Evolutionary conservation across 176 grass and related monocot genomes (phyloP), one percentile per base, ranked within the genome.

Genomic region (Carex scoparia): DNA sequence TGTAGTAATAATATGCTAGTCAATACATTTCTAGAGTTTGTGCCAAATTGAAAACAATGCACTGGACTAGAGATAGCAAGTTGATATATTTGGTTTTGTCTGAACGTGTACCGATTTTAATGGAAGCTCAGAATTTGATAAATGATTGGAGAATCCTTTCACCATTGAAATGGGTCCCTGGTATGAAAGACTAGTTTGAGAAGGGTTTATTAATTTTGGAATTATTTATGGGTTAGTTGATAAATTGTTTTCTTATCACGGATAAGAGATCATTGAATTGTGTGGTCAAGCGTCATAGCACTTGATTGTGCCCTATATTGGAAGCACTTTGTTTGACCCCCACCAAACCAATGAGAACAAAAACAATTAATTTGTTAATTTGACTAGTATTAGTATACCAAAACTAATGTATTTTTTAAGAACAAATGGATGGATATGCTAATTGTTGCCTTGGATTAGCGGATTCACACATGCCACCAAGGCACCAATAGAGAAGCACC

Each of bases 271-370:
- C 44, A 54, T 30, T 76, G 23, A 19, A 54, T 30, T 76, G 23
- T 23, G 27, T 27, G 71, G 71, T 76, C 71, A 10, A 54, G 11
- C 10, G 46, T 76, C n/a, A 76, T 55, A 31, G 10, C 23, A 30
- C 71, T 54, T 76, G 46, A 76, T 31, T 54, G 30, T 46, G 19
- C 10, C 44, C 42, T 31, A 3, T 31, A 76, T 37, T 70, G 4
- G 35, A 74, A 74, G 70, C 18, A 74, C 44, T 27, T 76, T 31
- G 4, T 40, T 76, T 54, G 27, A 48, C 6, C 42, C 44, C 71
- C 48, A 76, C 71, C 71, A 76, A 54, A 55, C 46, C 71, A 54
- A 76, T 76, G 28, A 76, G 48, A 54, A n/a, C n/a, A 3, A 76
- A 30, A 76, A 12, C 58, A 51, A 11, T 51, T 10, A 12, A 14